These are phyloP conservation scores for Barnettozyma hawaiiensis DNA, from an alignment of 1,139 yeast genomes.

Conservation along the genomic window DNA sequence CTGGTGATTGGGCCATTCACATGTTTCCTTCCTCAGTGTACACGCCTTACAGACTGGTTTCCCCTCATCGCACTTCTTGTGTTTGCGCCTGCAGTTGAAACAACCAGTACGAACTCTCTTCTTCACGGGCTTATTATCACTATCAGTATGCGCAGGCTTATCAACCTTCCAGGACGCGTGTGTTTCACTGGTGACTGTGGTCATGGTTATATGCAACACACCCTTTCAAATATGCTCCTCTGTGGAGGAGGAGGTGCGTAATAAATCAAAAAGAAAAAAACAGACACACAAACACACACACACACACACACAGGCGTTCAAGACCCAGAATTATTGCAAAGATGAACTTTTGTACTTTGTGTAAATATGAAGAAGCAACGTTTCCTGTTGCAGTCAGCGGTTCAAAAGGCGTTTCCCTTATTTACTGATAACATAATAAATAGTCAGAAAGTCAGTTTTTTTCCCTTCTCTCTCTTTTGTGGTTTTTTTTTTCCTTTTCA, in stretches of 20 bases:
- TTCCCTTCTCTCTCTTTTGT: too few species aligned
- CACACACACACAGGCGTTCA: neutral
- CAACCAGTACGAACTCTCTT: neutral
- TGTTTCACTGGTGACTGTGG: neutral
- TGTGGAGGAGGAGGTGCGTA: too few species aligned
- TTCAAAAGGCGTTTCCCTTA: neutral
- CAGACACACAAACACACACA: too few species aligned
- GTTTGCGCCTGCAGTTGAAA: neutral
- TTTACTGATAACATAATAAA: too few species aligned
- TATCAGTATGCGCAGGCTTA: neutral
- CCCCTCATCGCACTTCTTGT: constrained; percentile 15
- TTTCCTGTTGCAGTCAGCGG: too few species aligned
- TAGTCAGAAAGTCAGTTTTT: too few species aligned
- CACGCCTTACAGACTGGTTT: constrained; percentile 34
- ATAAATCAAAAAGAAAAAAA: neutral
- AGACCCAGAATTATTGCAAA: neutral
- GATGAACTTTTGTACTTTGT: neutral
- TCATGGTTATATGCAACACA: neutral
- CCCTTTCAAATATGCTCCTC: neutral
- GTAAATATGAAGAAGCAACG: too few species aligned
- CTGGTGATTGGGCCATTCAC: constrained; percentile 39
- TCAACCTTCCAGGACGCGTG: neutral
- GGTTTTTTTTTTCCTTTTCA: neutral
- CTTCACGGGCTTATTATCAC: neutral
- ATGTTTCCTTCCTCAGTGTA: constrained; percentile 35